Evolutionary conservation across 176 grass and related monocot genomes (phyloP), one percentile per base, ranked within the genome.

Genomic region (Phyllostachys edulis): DNA sequence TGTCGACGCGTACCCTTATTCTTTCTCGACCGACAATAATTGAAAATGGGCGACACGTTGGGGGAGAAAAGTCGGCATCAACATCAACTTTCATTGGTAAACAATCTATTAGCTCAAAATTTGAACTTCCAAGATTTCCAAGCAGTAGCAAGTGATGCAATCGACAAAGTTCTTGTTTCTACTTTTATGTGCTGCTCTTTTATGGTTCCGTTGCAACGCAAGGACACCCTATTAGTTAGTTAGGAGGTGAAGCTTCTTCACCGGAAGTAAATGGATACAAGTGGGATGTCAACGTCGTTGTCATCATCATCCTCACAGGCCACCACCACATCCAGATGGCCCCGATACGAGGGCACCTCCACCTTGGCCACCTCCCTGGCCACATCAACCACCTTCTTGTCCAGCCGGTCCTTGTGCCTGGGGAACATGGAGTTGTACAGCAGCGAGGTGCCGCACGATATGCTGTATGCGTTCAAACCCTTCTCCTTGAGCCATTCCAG

Each of bases 361-460:
- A 94, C 36, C 72, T 91, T 97, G 16, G 94, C 94, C 61, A 97
- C 88, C 74, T 94, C 92, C 77, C 74, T 76, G 32, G 90, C 92
- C 50, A 94, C 85, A 24, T 97, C 88, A 6, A 83, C 83, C 50
- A 97, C 86, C 86, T 92, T 97, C 78, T 73, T 88, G 65, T 90
- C 90, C 74, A 97, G 79, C 36, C 94, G 81, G 12, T 97, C 94
- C 82, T 87, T 90, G 88, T 97, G 94, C 86, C 94, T 94, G 0
- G 88, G 94, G 78, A 97, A 92, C 94, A 97, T 97, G 38, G 92
- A 94, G 57, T 97, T 97, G 83, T 94, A 97, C 42, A 97, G 92
- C 74, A 97, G 72, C 51, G 92, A 90, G 21, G 92, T 89, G 36
- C 94, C 92, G 2, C 92, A 90, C 0, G 94, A 97, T 81, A 97